Conservation (phyloP, 495 filamentous ascomycete genomes). For the Hyaloscypha finlandica region DNA sequence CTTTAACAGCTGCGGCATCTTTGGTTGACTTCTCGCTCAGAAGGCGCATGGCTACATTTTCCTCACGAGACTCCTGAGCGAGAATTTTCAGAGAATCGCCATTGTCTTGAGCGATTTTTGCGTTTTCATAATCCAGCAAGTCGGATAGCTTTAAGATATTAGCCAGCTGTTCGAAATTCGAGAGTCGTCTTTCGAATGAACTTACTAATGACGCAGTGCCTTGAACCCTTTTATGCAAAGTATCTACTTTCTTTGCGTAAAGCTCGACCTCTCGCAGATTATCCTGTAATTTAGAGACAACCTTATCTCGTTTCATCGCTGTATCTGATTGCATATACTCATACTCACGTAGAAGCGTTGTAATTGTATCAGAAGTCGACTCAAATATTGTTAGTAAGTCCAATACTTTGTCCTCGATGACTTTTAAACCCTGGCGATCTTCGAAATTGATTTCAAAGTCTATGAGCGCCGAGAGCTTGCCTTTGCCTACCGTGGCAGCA, state of each 20-base stretch:
- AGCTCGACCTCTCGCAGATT: not conserved
- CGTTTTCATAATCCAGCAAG: conserved; percentile 4
- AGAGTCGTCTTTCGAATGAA: not conserved
- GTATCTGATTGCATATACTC: not conserved
- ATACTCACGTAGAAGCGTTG: not conserved
- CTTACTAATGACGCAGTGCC: conserved; percentile 2
- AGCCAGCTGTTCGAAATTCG: not conserved
- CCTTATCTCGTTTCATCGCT: not conserved
- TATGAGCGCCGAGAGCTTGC: not conserved
- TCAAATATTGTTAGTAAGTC: conserved; percentile 5
- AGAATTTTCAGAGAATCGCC: conserved; percentile 1
- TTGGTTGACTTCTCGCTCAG: conserved; percentile 5
- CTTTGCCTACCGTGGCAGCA: conserved; percentile 1
- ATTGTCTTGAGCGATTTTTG: conserved; percentile 7
- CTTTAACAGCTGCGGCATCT: conserved; percentile 9
- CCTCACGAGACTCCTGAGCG: conserved; percentile 2
- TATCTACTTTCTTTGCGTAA: not conserved
- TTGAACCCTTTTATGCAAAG: not conserved
- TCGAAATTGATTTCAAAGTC: conserved; percentile 2
- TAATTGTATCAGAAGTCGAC: conserved; percentile 5
- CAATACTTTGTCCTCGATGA: not conserved
- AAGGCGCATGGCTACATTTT: conserved; percentile 6
- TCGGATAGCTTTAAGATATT: not conserved
- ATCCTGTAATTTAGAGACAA: not conserved
- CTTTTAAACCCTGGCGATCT: not conserved